These are phyloP conservation scores for Trypanosoma cruzi DNA, from an alignment of 208 protist species.

Conservation along the genomic window DNA sequence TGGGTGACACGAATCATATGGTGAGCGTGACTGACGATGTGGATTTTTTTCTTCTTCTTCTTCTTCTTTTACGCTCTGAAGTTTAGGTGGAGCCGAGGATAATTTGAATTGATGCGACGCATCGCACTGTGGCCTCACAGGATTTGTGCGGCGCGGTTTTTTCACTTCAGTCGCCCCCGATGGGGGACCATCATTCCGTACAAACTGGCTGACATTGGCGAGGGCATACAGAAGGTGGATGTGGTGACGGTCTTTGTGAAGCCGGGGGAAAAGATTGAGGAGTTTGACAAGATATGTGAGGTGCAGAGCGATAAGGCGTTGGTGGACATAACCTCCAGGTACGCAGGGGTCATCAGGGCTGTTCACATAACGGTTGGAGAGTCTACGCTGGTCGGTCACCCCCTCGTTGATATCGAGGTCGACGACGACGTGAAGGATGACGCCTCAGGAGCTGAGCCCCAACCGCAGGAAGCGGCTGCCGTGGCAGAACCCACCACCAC, in stretches of 20 bases:
- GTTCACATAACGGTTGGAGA: slow-evolving; percentile 82
- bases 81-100: neutral
- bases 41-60: neutral
- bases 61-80: neutral
- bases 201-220: slow-evolving; percentile 95
- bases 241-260: slow-evolving; percentile 93
- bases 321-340: slow-evolving; percentile 94
- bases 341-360: slow-evolving; percentile 85
- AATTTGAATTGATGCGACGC: slow-evolving; percentile 2
- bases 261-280: slow-evolving; percentile 87
- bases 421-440: slow-evolving; percentile 20
- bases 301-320: slow-evolving; percentile 96
- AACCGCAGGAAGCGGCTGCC: neutral
- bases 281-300: slow-evolving; percentile 95
- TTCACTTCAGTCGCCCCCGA: slow-evolving; percentile 18
- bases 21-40: neutral
- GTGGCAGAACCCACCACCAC: neutral
- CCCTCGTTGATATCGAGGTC: slow-evolving; percentile 90
- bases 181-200: slow-evolving; percentile 57
- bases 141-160: neutral
- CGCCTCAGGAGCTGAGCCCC: no score
- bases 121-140: neutral
- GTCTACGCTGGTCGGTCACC: slow-evolving; percentile 82
- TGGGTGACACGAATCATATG: neutral
- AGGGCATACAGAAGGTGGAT: slow-evolving; percentile 96